Percentiles rank a stretch among this genome's conserved stretches.
phyloP scores from a whole-genome alignment of 2,329 filamentous ascomycete species.

The Fusarium sp. region DNA sequence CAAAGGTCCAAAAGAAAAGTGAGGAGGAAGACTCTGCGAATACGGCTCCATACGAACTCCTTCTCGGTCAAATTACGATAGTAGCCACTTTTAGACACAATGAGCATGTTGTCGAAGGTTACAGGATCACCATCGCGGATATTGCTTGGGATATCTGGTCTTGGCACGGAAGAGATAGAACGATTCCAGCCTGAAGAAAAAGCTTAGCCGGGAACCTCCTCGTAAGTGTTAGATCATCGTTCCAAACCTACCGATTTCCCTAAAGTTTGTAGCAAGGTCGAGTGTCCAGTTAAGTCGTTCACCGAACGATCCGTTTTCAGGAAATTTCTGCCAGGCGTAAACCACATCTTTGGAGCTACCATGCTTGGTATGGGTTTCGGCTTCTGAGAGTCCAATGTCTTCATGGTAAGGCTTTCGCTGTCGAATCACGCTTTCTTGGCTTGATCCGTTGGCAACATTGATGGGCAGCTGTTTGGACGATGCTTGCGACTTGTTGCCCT shows the following conservation, averaged over 20 bases:
- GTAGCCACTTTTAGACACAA: conserved; percentile 56
- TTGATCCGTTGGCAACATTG: neutral
- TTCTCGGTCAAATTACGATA: conserved; percentile 51
- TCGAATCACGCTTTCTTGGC: conserved; percentile 18
- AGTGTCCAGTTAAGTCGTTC: conserved; percentile 63
- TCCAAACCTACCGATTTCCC: conserved; percentile 58
- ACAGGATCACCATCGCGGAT: conserved; percentile 48
- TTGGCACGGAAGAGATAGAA: conserved; percentile 59
- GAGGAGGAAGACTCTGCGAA: conserved; percentile 58
- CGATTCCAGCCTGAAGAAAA: conserved; percentile 62
- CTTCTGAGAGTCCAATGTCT: neutral
- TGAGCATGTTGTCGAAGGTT: conserved; percentile 52
- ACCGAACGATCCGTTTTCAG: conserved; percentile 56
- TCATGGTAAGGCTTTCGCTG: conserved; percentile 20
- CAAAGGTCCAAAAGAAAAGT: conserved; percentile 76
- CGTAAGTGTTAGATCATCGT: neutral
- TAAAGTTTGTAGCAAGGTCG: conserved; percentile 63
- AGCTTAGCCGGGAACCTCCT: neutral
- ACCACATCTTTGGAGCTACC: conserved; percentile 46
- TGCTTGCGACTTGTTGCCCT: neutral
- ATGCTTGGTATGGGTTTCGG: neutral
- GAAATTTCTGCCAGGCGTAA: conserved; percentile 69
- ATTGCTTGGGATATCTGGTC: conserved; percentile 50
- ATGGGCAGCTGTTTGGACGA: neutral
- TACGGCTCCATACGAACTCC: conserved; percentile 55